phyloP scores from a whole-genome alignment of 441 rosid genomes.

The Biscutella laevigata region DNA sequence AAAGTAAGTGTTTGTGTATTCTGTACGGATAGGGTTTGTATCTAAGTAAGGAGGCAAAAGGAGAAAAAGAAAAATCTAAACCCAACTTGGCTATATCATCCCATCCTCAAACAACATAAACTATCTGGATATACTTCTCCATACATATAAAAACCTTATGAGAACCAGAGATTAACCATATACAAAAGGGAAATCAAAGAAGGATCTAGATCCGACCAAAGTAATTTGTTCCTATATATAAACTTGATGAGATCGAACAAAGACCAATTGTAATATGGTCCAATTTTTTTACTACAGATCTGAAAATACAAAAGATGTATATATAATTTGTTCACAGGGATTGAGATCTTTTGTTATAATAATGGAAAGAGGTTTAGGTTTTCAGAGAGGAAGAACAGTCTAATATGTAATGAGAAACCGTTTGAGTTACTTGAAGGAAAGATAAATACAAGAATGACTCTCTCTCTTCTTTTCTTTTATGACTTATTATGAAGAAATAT shows the following conservation, averaged over 20 bases:
- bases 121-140: conserved; percentile 21
- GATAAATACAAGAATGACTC: conserved; percentile 22
- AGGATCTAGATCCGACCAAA: conserved; percentile 25
- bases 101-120: conserved; percentile 44
- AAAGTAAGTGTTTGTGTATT: conserved; percentile 40
- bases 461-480: conserved; percentile 12
- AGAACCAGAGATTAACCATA: conserved; percentile 1
- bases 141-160: conserved; percentile 1
- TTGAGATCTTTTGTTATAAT: conserved; percentile 12
- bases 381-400: conserved; percentile 14
- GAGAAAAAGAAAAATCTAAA: conserved; percentile 30
- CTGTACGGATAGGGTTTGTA: conserved; percentile 50
- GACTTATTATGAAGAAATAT: conserved; percentile 11
- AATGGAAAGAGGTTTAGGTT: not conserved
- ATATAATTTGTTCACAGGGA: not conserved
- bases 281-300: conserved; percentile 1
- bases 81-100: conserved; percentile 36
- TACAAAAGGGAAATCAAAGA: conserved; percentile 3
- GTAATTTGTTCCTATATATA: no score
- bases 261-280: conserved; percentile 2
- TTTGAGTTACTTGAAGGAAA: conserved; percentile 17
- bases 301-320: conserved; percentile 5
- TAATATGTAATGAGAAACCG: conserved; percentile 25
- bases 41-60: conserved; percentile 48
- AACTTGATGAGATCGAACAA: no score